A percentile compares a stretch with the other conserved stretches of the same genome.
These are phyloP conservation scores for Leccinum uliginosum DNA, from an alignment of 768 basidiomycete species.

Conservation along the genomic window DNA sequence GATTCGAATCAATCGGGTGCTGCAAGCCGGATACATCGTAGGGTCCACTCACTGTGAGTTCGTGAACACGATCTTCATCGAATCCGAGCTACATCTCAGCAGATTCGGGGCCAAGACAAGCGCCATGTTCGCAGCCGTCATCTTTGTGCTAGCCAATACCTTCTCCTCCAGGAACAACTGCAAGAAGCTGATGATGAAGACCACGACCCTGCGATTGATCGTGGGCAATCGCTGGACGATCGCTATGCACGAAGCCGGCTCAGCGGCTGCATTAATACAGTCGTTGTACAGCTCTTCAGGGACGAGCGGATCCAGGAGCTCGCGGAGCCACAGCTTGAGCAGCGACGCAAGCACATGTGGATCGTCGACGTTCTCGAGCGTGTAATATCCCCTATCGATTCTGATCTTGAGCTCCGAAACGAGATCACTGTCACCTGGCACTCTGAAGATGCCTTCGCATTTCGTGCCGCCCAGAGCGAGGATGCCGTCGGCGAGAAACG, in stretches of 20 bases:
- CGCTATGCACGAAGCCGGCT: conserved; percentile 64
- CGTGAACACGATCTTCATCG: conserved; percentile 85
- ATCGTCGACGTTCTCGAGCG: conserved; percentile 84
- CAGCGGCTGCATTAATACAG: conserved; percentile 66
- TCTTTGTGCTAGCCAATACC: conserved; percentile 72
- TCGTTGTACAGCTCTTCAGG: conserved; percentile 91
- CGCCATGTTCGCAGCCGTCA: conserved; percentile 86
- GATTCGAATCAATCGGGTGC: conserved; percentile 2
- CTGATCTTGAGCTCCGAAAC: conserved; percentile 86
- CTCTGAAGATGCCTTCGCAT: conserved; percentile 88
- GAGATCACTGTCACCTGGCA: conserved; percentile 86
- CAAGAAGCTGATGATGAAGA: conserved; percentile 88
- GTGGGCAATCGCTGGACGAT: conserved; percentile 78
- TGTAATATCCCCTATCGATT: conserved; percentile 90
- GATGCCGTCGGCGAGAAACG: conserved; percentile 90
- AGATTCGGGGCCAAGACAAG: conserved; percentile 92
- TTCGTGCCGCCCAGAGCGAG: conserved; percentile 82
- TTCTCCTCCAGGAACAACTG: conserved; percentile 83
- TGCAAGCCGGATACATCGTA: background rate
- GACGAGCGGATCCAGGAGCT: conserved; percentile 87
- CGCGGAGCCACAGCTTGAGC: conserved; percentile 90
- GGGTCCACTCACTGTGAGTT: conserved; percentile 77
- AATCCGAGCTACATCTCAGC: conserved; percentile 79
- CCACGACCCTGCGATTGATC: conserved; percentile 78
- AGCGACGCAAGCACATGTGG: conserved; percentile 87